Evolutionary conservation across 2,329 filamentous ascomycete species (phyloP).

Genomic region (Claviceps pazoutovae): DNA sequence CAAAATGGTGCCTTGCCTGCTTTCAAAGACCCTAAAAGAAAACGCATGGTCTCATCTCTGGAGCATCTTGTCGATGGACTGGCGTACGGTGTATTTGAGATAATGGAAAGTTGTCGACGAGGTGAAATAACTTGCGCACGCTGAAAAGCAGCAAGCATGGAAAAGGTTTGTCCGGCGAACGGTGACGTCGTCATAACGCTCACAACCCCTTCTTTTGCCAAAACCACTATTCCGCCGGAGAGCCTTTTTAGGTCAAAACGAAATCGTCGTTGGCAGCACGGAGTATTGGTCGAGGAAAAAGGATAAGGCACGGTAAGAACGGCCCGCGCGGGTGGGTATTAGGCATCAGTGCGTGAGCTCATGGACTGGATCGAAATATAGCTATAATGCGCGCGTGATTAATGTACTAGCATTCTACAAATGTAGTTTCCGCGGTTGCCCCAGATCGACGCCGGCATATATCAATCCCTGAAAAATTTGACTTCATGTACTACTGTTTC

Average conservation of each 20-base stretch:
- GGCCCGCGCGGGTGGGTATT: not conserved
- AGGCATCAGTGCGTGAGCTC: not conserved
- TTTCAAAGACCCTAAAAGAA: no score
- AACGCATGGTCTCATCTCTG: no score
- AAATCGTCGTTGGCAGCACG: conserved; percentile 41
- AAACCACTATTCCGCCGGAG: conserved; percentile 23
- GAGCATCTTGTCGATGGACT: no score
- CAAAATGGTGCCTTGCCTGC: no score
- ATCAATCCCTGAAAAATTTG: not conserved
- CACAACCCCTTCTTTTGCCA: conserved; percentile 35
- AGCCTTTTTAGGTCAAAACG: conserved; percentile 31
- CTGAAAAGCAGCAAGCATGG: conserved; percentile 27
- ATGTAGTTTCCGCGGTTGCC: not conserved
- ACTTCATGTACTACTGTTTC: no score
- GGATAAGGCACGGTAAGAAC: conserved; percentile 5
- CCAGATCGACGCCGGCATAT: not conserved
- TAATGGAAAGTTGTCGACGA: conserved; percentile 10
- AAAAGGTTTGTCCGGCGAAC: conserved; percentile 30
- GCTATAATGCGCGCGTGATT: not conserved
- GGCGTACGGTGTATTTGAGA: no score
- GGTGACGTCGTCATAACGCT: conserved; percentile 30
- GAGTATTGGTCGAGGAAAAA: conserved; percentile 34
- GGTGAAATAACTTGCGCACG: conserved; percentile 25
- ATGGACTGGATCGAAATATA: not conserved
- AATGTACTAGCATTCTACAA: not conserved